Evolutionary conservation across 1,284 basidiomycete genomes (phyloP).

Genomic region (Caloboletus firmus): DNA sequence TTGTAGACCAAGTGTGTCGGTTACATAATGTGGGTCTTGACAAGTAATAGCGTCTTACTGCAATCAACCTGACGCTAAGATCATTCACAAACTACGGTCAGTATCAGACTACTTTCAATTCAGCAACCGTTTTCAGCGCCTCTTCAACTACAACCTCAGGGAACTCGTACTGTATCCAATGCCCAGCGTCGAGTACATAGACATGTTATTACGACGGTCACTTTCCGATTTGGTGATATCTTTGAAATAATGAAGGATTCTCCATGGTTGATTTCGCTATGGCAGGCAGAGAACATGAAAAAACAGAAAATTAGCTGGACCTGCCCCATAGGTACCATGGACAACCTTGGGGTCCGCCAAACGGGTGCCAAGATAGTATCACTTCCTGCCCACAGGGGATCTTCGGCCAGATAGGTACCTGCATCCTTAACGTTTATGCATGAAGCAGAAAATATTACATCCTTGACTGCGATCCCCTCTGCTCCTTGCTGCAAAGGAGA

Average conservation of each 20-base stretch:
- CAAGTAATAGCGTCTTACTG: background rate
- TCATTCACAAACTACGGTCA: background rate
- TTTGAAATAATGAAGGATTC: constrained; percentile 10
- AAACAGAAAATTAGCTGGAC: background rate
- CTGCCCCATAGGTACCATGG: constrained; percentile 13
- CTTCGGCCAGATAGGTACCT: constrained; percentile 10
- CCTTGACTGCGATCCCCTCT: constrained; percentile 9
- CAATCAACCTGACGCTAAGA: background rate
- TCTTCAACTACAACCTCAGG: constrained; percentile 14
- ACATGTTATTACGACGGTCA: constrained; percentile 10
- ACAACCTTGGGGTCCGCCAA: constrained; percentile 13
- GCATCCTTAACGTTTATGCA: constrained; percentile 8
- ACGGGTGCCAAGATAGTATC: constrained; percentile 17
- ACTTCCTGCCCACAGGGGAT: constrained; percentile 17
- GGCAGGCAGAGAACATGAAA: background rate
- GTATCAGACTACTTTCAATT: background rate
- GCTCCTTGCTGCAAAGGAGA: constrained; percentile 15
- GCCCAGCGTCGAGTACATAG: constrained; percentile 10
- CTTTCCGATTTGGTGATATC: constrained; percentile 6
- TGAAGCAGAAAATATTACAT: constrained; percentile 8
- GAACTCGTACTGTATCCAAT: constrained; percentile 21
- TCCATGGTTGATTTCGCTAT: constrained; percentile 17
- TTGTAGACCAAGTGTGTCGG: background rate
- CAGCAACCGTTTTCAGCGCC: constrained; percentile 6
- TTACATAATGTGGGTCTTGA: background rate